phyloP scores from a whole-genome alignment of 176 grass and related monocot species.

The Leersia perrieri region DNA sequence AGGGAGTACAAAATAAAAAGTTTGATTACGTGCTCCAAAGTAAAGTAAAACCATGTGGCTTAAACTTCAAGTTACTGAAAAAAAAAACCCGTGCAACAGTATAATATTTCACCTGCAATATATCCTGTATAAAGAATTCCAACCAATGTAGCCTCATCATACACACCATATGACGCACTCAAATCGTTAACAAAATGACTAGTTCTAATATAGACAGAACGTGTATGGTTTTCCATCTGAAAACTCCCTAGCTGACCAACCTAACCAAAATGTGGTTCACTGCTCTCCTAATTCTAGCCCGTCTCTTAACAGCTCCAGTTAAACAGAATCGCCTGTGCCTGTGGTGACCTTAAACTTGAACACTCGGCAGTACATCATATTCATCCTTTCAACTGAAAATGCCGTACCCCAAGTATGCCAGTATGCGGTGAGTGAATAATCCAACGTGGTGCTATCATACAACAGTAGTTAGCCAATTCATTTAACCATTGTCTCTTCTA shows the following conservation, averaged over 20 bases:
- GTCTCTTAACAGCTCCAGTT: neutral
- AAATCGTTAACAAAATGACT: neutral
- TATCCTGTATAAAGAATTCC: neutral
- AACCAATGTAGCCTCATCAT: neutral
- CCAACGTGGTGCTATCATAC: neutral
- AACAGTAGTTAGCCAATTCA: neutral
- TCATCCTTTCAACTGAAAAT: neutral
- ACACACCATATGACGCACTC: neutral
- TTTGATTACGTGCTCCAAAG: no score
- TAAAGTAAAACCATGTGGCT: no score
- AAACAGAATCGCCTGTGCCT: neutral
- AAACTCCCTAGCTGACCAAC: constrained; percentile 2
- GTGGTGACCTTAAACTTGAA: neutral
- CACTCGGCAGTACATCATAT: neutral
- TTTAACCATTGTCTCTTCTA: constrained; percentile 37
- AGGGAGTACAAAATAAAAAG: no score
- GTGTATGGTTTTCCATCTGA: neutral
- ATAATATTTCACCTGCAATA: neutral
- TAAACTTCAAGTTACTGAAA: no score
- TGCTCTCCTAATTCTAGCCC: neutral
- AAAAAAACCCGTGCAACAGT: neutral
- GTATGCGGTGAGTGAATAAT: neutral
- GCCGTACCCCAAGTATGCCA: neutral
- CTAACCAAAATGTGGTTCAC: constrained; percentile 11
- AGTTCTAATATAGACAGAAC: neutral